Evolutionary conservation across 1,139 yeast species (phyloP).

Genomic region (Protomyces pachydermus): DNA sequence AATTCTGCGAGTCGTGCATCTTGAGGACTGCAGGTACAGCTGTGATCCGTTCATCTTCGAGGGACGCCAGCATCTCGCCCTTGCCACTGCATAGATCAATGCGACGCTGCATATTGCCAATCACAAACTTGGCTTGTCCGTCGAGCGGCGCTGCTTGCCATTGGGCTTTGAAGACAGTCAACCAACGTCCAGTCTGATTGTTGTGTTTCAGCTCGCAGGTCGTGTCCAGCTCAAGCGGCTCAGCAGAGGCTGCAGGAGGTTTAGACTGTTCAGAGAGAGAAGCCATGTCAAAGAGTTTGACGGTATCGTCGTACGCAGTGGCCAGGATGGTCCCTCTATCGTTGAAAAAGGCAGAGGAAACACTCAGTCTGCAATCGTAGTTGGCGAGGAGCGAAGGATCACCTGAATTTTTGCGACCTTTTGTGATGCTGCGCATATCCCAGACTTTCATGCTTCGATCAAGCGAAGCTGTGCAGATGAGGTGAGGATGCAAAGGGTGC

Average conservation of each 20-base stretch:
- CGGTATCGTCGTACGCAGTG: conserved; percentile 86
- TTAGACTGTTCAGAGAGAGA: conserved; percentile 36
- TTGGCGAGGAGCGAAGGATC: conserved; percentile 36
- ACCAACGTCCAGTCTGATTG: conserved; percentile 96
- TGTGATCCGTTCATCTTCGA: conserved; percentile 57
- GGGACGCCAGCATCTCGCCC: conserved; percentile 74
- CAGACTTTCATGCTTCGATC: conserved; percentile 79
- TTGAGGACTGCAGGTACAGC: conserved; percentile 87
- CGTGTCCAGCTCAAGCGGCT: conserved; percentile 45
- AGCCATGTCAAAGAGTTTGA: conserved; percentile 57
- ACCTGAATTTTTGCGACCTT: conserved; percentile 43
- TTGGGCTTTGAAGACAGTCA: conserved; percentile 75
- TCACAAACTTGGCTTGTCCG: conserved; percentile 73
- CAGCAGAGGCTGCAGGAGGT: conserved; percentile 24
- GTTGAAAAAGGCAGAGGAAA: conserved; percentile 86
- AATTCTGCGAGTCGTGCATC: conserved; percentile 78
- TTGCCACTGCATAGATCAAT: conserved; percentile 72
- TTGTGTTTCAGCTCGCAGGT: conserved; percentile 66
- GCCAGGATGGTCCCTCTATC: conserved; percentile 68
- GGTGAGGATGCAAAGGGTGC: conserved; percentile 57
- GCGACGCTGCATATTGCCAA: conserved; percentile 87
- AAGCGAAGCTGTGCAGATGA: conserved; percentile 79
- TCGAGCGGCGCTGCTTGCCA: conserved; percentile 74
- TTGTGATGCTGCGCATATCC: conserved; percentile 63
- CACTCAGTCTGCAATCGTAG: conserved; percentile 51